phyloP scores from a whole-genome alignment of 2,329 filamentous ascomycete species.

The Madurella mycetomatis region DNA sequence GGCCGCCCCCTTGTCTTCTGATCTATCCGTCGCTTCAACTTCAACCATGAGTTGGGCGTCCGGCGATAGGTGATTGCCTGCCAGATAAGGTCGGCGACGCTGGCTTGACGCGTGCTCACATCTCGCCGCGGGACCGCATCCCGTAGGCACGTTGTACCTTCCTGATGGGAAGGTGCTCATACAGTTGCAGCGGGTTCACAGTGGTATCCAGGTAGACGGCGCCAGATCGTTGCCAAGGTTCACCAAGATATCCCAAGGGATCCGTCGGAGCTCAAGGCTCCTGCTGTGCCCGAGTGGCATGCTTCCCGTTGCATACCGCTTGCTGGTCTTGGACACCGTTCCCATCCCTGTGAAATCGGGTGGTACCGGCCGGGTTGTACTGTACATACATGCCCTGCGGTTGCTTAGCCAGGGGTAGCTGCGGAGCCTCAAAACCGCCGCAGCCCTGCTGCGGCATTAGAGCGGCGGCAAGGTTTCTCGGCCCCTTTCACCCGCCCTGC shows the following conservation, averaged over 20 bases:
- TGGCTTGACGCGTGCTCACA: not conserved
- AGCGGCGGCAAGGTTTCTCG: constrained; percentile 5
- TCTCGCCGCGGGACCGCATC: not conserved
- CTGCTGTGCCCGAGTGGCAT: not conserved
- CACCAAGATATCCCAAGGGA: not conserved
- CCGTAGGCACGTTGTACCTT: not conserved
- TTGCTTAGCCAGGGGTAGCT: constrained; percentile 6
- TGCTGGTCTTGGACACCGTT: no score
- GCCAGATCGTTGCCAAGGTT: constrained; percentile 4
- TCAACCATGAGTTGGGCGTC: not conserved
- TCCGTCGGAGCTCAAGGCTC: constrained; percentile 14
- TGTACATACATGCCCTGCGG: not conserved
- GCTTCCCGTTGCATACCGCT: not conserved
- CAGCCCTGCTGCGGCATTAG: constrained; percentile 4
- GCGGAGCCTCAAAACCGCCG: constrained; percentile 18
- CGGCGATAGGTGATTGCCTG: not conserved
- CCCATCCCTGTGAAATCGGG: not conserved
- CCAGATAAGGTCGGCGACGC: not conserved
- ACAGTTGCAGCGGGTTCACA: constrained; percentile 4
- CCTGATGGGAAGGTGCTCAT: no score
- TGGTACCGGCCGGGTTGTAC: not conserved
- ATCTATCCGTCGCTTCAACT: no score
- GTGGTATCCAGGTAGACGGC: constrained; percentile 7
- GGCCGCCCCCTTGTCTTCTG: no score
- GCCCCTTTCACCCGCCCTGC: constrained; percentile 10